Evolutionary conservation across 305 asterid genomes (phyloP), one percentile per base, ranked within the genome.

Genomic region (Withania somnifera): DNA sequence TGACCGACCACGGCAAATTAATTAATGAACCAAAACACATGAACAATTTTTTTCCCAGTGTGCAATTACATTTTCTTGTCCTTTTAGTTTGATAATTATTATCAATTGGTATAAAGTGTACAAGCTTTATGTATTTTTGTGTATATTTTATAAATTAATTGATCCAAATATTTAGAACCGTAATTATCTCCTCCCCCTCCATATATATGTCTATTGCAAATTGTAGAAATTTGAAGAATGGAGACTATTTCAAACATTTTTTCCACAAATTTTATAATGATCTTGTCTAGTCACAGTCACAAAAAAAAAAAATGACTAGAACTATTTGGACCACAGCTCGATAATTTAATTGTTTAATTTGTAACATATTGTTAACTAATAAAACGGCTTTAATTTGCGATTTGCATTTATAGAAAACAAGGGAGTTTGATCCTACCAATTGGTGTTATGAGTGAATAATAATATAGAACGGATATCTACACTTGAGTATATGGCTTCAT

Each of bases 1-100:
- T 54, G 63, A 28, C 80, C 60, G 80, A 19, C 83, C 86, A 56
- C 53, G 83, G 13, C 76, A 83, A 67, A 54, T 13, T 32, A 13
- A 15, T 66, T 3, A 63, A 56, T 53, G 78, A 28, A 56, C 22
- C 9, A 45, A 77, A 50, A 82, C 52, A 19, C 51, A 53, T 30
- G 78, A 42, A 34, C 79, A 75, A 26, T 0, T 0, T 3, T 14
- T 14, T 1, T 14, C 11, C 14, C 10, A 14, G 0, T 4, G 15
- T 14, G 61, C 15, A 50, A 14, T 75, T 24, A 75, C 26, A 15
- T 50, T 47, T 45, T 32, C 24, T 64, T 64, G 26, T 30, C 22
- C 14, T 30, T 61, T 64, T 30, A 64, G 47, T 13, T 64, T 61
- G 19, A 28, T 63, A n/a, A 36, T 10, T 24, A n/a, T n/a, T n/a